These are phyloP conservation scores for Aspergillus luchuensis DNA, from an alignment of 2,329 filamentous ascomycete species.

Conservation along the genomic window DNA sequence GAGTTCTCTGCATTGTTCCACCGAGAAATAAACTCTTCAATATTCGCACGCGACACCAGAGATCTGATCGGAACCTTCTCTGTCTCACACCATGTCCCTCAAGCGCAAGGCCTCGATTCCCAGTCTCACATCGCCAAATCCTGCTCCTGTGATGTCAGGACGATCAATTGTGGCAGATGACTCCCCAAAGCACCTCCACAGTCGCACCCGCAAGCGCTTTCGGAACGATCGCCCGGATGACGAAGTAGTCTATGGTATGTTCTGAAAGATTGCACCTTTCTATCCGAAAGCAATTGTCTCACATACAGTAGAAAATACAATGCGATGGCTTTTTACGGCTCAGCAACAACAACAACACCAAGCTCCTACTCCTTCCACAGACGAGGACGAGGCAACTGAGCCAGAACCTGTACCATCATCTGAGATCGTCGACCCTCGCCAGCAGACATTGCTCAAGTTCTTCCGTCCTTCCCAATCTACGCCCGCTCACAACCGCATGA, in stretches of 20 bases:
- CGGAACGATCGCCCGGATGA: conserved; percentile 62
- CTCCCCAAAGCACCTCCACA: conserved; percentile 50
- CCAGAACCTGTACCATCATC: conserved; percentile 26
- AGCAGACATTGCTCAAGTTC: conserved; percentile 44
- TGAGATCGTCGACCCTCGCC: conserved; percentile 40
- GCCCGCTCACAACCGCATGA: conserved; percentile 19
- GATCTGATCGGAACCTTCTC: not conserved
- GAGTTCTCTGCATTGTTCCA: not conserved
- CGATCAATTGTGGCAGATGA: conserved; percentile 35
- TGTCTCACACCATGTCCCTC: conserved; percentile 50
- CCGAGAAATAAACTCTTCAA: not conserved
- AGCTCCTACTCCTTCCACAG: conserved; percentile 10
- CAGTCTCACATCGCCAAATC: conserved; percentile 44
- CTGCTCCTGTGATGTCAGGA: conserved; percentile 25
- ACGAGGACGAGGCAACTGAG: conserved; percentile 30
- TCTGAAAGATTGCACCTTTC: not conserved
- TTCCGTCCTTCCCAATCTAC: conserved; percentile 36
- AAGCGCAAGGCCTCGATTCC: conserved; percentile 63
- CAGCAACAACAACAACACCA: conserved; percentile 34
- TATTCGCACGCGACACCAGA: not conserved
- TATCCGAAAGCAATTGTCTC: conserved; percentile 12
- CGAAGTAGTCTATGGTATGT: conserved; percentile 56
- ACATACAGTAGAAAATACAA: conserved; percentile 41
- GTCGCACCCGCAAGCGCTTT: conserved; percentile 61
- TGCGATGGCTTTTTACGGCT: conserved; percentile 46